phyloP scores from a whole-genome alignment of 2,329 filamentous ascomycete genomes.

The Colletotrichum australisinense region DNA sequence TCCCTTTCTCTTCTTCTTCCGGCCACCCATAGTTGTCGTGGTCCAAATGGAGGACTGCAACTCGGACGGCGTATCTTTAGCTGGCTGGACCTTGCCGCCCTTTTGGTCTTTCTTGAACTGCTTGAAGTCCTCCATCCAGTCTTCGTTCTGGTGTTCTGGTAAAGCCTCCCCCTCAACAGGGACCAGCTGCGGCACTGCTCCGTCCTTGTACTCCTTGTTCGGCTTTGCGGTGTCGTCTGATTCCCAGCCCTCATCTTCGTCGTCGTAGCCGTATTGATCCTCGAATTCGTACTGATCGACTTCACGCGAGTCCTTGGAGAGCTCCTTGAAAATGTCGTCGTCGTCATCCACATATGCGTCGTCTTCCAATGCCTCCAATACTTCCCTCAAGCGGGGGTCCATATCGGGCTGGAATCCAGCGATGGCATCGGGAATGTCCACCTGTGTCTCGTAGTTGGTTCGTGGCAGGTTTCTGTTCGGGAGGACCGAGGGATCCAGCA shows the following conservation, averaged over 20 bases:
- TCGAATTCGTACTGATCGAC: slow-evolving; percentile 86
- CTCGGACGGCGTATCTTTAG: slow-evolving; percentile 66
- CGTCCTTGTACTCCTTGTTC: slow-evolving; percentile 65
- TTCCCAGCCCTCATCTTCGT: slow-evolving; percentile 90
- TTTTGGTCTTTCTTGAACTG: slow-evolving; percentile 91
- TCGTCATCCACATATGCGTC: slow-evolving; percentile 91
- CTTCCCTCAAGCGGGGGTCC: slow-evolving; percentile 92
- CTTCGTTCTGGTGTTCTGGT: slow-evolving; percentile 75
- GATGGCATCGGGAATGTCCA: slow-evolving; percentile 90
- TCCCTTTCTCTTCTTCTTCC: slow-evolving; percentile 94
- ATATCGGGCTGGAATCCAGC: slow-evolving; percentile 97
- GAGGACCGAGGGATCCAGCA: slow-evolving; percentile 80
- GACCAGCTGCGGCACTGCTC: slow-evolving; percentile 61
- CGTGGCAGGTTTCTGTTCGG: slow-evolving; percentile 83
- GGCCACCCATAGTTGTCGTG: slow-evolving; percentile 81
- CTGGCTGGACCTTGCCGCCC: slow-evolving; percentile 49
- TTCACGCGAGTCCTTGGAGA: slow-evolving; percentile 78
- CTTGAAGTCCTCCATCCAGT: slow-evolving; percentile 93
- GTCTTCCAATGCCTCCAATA: slow-evolving; percentile 92
- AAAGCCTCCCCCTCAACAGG: slow-evolving; percentile 56
- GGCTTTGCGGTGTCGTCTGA: slow-evolving; percentile 92
- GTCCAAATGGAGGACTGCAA: slow-evolving; percentile 78
- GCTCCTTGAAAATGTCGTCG: slow-evolving; percentile 84
- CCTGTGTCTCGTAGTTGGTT: slow-evolving; percentile 89
- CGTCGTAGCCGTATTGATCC: slow-evolving; percentile 63